Evolutionary conservation across 169 alveolate species (phyloP), one percentile per base, ranked within the genome.

Genomic region (Theileria parva): DNA sequence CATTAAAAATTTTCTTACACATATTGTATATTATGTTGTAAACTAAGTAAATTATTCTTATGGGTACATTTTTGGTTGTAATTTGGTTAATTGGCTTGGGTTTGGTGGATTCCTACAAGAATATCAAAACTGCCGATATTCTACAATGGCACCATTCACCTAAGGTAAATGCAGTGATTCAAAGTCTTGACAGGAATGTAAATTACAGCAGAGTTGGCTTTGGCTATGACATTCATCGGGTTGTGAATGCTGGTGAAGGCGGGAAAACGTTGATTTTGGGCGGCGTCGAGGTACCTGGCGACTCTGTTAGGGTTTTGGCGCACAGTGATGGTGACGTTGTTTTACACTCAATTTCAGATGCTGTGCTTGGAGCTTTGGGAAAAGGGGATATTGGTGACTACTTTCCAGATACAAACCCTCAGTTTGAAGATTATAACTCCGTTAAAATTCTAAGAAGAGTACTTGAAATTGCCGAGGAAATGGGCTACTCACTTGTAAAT

Each of bases 261-360:
- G 88, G 91, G 27, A 90, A 83, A 78, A 70, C 78, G 9, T 71
- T 90, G 64, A 90, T 70, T 69, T 77, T 90, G 39, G 94, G 94
- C 23, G 94, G 94, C 48, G 92, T 90, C 12, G 37, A 32, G 44
- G 71, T 90, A 34, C 79, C 72, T 3, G 88, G 51, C 23, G 50
- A 77, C 63, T 48, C 51, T 1, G 73, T 71, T 19, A 55, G 21
- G 50, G 91, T 92, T 21, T 81, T 89, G 32, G 94, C 95, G 4
- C 97, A 94, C 85, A 93, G 96, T 34, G 97, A 94, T 80, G 97
- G 96, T 27, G 97, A 94, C 79, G 94, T 91, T 48, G 87, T 94
- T 67, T 81, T 84, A 79, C 97, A 94, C 74, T 90, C 96, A 15
- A 48, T 91, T 27, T 84, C 92, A 37, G 95, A 93, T 59, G 91